Evolutionary conservation across 371 early-diverging fungal genomes (phyloP), one percentile per base, ranked within the genome.

Genomic region (Mucor velutinosus): DNA sequence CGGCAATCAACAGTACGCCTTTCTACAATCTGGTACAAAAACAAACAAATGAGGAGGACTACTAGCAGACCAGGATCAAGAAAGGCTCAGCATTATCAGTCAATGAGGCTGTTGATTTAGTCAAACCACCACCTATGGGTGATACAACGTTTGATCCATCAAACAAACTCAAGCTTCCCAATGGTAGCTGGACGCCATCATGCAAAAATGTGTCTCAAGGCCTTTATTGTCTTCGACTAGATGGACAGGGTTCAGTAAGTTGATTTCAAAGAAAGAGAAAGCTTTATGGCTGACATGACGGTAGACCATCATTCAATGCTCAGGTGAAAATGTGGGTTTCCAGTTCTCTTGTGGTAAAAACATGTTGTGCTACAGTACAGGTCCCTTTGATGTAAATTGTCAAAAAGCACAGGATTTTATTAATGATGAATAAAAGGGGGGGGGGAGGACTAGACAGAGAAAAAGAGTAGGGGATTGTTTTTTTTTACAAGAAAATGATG

Each of bases 321-420:
- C 37, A 19, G 66, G 66, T 7, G 60, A 66, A 53, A 66, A 66
- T 39, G 45, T 60, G 7, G 66, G 66, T 2, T 60, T 60, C 30
- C 53, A 66, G 21, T 66, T 60, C 29, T 51, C 51, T 17, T 60
- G 66, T 66, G 66, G 60, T 23, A 39, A 41, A 29, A 11, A 10
- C 3, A 49, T 60, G 66, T 27, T 49, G 30, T 66, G 66, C 30
- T 60, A 66, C 25, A 41, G 58, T 30, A 37, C 49, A 58, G 60
- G 66, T 12, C 60, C 66, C 35, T 27, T 35, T 37, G 66, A 66
- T 60, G 66, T 66, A 29, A 60, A 66, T 53, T 66, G 66, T 49
- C 43, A 23, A 35, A 62, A 62, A 35, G 23, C 30, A 53, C 45
- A 53, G 14, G 4, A 19, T 21, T 29, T 32, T 10, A 32, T 49